Base-by-base conservation (phyloP, 345 rosid species). In the Salix koriyanagi region DNA sequence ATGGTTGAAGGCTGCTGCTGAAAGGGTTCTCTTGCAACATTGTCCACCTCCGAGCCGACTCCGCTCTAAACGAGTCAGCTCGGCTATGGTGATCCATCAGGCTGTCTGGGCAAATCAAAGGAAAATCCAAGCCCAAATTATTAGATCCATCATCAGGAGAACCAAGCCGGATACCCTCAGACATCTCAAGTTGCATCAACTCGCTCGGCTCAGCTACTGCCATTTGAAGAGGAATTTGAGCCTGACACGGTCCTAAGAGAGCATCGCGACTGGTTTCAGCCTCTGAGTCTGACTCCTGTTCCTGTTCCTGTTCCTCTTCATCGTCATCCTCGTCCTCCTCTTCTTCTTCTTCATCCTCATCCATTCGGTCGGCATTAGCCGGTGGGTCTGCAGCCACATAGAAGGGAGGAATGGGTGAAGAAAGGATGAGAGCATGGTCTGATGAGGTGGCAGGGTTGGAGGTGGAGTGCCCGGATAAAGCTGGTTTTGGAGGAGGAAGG, bases 81-180 rank as follows among this genome's bases (percentile, higher is more conserved):
- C 77, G 83, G 44, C 81, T 77, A 78, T 82, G 87, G 6, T 75
- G 79, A 15, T 84, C 87, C 5, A 36, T 75, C 19, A 70, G 74
- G 42, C 72, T 78, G 26, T 72, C 84, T 0, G 67, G 69, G 37
- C 67, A 76, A 10, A 60, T 75, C 84, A 88, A 46, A 41, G 81
- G 89, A 32, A 89, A 82, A 74, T 88, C 91, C n/a, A 93, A 85
- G 66, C 84, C 89, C 73, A 90, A 78, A 61, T 91, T 87, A 76
- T 86, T 93, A 1, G 97, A 93, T 64, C 85, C 89, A 12, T 91
- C 95, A 52, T 91, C 94, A 0, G 95, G 98, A 11, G 98, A 93
- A 14, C 97, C 95, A 46, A 90, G 78, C 79, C 92, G 86, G 69
- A 93, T 89, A 65, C 88, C 97, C 77, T 90, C 97, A 4, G 98